Evolutionary conservation across 2,329 filamentous ascomycete species (phyloP).

Genomic region (Fusarium scirpi): DNA sequence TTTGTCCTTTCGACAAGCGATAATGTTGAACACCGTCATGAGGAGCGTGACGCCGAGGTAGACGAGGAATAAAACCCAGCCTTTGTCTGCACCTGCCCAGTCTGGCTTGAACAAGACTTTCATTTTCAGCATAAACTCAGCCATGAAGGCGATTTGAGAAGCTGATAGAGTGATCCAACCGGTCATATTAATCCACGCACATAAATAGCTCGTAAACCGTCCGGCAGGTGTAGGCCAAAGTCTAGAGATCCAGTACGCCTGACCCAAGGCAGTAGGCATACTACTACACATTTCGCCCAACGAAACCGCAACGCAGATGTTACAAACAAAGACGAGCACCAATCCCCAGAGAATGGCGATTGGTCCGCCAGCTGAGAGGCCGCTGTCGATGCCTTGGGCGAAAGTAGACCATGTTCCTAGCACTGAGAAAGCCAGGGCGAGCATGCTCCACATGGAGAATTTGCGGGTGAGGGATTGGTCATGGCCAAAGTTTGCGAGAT

Average conservation of each 20-base stretch:
- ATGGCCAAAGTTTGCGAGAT: conserved; percentile 58
- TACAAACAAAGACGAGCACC: conserved; percentile 63
- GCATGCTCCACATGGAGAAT: conserved; percentile 68
- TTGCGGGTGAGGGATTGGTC: conserved; percentile 57
- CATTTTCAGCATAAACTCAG: conserved; percentile 68
- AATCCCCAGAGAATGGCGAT: conserved; percentile 68
- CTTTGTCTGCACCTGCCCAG: conserved; percentile 58
- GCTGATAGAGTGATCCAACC: conserved; percentile 70
- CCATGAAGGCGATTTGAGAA: conserved; percentile 69
- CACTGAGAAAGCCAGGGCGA: conserved; percentile 68
- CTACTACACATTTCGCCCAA: conserved; percentile 65
- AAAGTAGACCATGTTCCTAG: conserved; percentile 70
- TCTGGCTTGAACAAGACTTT: conserved; percentile 64
- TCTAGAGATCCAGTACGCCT: conserved; percentile 66
- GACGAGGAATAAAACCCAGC: conserved; percentile 67
- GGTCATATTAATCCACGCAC: conserved; percentile 71
- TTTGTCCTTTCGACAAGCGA: conserved; percentile 60
- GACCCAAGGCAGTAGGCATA: conserved; percentile 71
- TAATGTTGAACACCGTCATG: conserved; percentile 63
- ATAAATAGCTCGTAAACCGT: conserved; percentile 66
- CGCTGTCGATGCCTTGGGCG: conserved; percentile 61
- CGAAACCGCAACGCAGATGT: conserved; percentile 65
- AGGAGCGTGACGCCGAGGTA: conserved; percentile 63
- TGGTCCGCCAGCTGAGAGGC: conserved; percentile 66
- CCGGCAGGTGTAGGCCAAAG: conserved; percentile 55